Evolutionary conservation across 2,329 filamentous ascomycete genomes (phyloP), one percentile per base, ranked within the genome.

Genomic region (Fusarium setosum): DNA sequence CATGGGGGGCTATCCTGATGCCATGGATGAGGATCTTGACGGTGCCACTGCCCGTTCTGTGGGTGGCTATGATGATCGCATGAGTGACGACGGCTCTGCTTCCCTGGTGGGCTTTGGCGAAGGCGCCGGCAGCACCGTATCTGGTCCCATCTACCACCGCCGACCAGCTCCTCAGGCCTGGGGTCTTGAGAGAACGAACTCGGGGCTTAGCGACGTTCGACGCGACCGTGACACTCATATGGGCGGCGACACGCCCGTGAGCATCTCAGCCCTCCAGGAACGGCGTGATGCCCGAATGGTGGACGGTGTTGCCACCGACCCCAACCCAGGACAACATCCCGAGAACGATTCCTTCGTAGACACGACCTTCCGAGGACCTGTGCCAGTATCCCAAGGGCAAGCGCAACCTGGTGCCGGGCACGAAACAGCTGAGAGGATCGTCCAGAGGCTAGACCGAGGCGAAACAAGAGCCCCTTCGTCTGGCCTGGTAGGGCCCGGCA

Each of bases 31-130:
- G 47, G 84, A 87, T 59, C 75, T 82, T 15, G 81, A 84, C 31
- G 80, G 78, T 44, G 63, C 82, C 55, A 76, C 79, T 4, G 80
- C 75, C 31, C 81, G 80, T 15, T 86, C 84, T 34, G 78, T 83
- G 3, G 81, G 81, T 18, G 84, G 81, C 5, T 86, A 81, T 59
- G 85, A 88, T 61, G 92, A 93, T 67, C 92, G 91, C 59, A 91
- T 96, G 85, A 95, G 92, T 71, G 94, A 97, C 71, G 93, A 97
- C 72, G 91, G 90, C 8, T 90, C 89, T 51, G 92, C 90, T 3
- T 95, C 91, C 64, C 84, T 97, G 6, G 95, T 97, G 10, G 95
- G 92, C 1, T 97, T 97, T 70, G 95, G 95, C 48, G 94, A 97
- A 76, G 95, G 94, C 31, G 94, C 95, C 10, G 92, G 91, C 69